Percentiles rank a stretch among this genome's conserved stretches.
Conservation (phyloP, 2,329 filamentous ascomycete species). For the Arthrobotrys pseudoclavata region DNA sequence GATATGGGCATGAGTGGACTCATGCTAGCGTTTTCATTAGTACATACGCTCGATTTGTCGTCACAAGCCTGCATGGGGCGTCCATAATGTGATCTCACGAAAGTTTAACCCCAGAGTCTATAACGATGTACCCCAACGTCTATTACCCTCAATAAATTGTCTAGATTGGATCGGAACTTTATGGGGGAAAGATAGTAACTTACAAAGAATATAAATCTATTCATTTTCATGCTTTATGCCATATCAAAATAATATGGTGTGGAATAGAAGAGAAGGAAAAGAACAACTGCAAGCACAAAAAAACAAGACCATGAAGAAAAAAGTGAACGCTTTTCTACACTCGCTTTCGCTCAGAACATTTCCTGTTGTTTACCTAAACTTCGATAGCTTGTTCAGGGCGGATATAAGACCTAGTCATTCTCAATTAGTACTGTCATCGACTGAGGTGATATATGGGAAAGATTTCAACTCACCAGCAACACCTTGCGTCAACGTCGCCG, state of each 20-base stretch:
- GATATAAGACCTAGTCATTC: constrained; percentile 26
- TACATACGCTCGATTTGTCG: no score
- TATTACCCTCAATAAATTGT: no score
- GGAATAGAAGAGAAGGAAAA: neutral
- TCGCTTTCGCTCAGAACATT: neutral
- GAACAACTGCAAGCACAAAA: neutral
- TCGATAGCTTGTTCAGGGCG: constrained; percentile 40
- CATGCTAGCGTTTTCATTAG: no score
- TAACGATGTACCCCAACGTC: no score
- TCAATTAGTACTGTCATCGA: constrained; percentile 45
- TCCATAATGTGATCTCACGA: no score
- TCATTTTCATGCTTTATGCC: constrained; percentile 8
- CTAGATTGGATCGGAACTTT: no score
- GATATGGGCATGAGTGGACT: no score
- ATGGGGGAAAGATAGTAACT: no score
- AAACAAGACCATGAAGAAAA: neutral
- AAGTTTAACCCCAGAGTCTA: no score
- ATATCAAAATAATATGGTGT: constrained; percentile 6
- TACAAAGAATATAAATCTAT: constrained; percentile 7
- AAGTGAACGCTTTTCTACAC: constrained; percentile 7
- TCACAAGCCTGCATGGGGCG: no score
- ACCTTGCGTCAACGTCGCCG: constrained; percentile 86
- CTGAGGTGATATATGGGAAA: neutral
- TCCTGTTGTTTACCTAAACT: constrained; percentile 33
- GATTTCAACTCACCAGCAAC: constrained; percentile 79